Percentiles rank a stretch among this genome's conserved stretches.
phyloP scores from a whole-genome alignment of 208 protist species.

The Blechomonas ayalai region DNA sequence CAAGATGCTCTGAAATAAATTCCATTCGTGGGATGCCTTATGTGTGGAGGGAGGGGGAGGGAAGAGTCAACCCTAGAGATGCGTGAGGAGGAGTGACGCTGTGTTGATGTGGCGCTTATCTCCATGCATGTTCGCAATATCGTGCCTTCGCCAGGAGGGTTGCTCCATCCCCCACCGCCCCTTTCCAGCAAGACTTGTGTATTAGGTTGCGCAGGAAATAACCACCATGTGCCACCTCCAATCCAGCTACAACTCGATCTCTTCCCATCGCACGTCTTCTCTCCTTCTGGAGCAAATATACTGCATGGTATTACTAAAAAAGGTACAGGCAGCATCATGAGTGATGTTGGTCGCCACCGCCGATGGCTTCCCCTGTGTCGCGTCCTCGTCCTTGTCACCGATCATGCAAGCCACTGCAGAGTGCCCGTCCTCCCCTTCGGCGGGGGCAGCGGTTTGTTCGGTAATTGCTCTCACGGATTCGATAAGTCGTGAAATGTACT shows the following conservation, averaged over 20 bases:
- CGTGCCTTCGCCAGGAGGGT: too few relatives aligned
- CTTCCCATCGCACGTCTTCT: constrained; percentile 56
- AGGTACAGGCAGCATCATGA: constrained; percentile 22
- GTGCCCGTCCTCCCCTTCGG: background rate
- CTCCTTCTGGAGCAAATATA: constrained; percentile 62
- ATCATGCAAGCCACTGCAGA: background rate
- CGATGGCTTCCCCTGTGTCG: background rate
- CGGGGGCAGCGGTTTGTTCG: constrained; percentile 13
- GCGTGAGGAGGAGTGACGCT: too few relatives aligned
- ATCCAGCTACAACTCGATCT: constrained; percentile 44
- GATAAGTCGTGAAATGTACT: constrained; percentile 42
- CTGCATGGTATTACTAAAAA: constrained; percentile 64
- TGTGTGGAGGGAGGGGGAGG: too few relatives aligned
- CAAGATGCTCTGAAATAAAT: too few relatives aligned
- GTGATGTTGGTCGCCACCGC: background rate
- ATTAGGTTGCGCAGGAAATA: too few relatives aligned
- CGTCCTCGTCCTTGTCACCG: constrained; percentile 3
- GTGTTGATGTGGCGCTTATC: too few relatives aligned
- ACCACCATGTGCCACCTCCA: too few relatives aligned
- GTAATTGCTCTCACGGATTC: constrained; percentile 49
- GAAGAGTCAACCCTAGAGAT: too few relatives aligned
- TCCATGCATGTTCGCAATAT: too few relatives aligned
- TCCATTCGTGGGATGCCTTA: too few relatives aligned
- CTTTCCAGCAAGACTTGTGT: too few relatives aligned
- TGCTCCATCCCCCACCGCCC: too few relatives aligned